Evolutionary conservation across 2,329 filamentous ascomycete species (phyloP), one percentile per base, ranked within the genome.

Genomic region (Cordyceps militaris): DNA sequence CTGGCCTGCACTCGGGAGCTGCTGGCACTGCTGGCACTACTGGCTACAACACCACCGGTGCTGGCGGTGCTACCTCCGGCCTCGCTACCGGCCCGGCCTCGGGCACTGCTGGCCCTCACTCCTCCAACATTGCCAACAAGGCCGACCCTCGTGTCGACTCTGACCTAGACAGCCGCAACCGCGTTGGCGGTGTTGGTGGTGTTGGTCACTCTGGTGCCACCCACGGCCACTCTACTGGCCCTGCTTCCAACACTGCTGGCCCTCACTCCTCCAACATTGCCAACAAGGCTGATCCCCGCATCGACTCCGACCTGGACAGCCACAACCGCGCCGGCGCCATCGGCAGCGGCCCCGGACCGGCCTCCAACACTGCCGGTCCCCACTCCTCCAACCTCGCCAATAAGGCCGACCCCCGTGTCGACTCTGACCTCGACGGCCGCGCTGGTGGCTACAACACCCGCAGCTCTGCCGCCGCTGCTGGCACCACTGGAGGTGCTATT

Each of bases 61-160:
- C 40, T 16, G 38, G 14, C 14, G 40, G 50, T 13, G 10, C 51
- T 19, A 59, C 34, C 13, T 36, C 34, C 40, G 11, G 21, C 40
- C 10, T 13, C 54, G 47, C 60, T 56, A 65, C 47, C 40, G 65
- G 64, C 47, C 40, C 56, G 44, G 56, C 52, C 14, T 49, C 52
- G 24, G 42, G 16, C 42, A 68, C 66, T 49, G 63, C 68, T 38
- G 68, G 78, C 9, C 74, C 75, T 19, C 76, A 82, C 65, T 63
- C 61, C 56, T 73, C 71, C 13, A 73, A 74, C 52, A 10, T 71
- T 10, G 69, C 71, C 23, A 83, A 82, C 67, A 76, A 77, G 34
- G 63, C 68, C 5, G 80, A 83, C 63, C 79, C 79, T 24, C 71
- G 79, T 14, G 70, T 81, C 47, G 78, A 82, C 65, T 78, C 74